A percentile compares a stretch with the other conserved stretches of the same genome.
phyloP scores from a whole-genome alignment of 2,329 filamentous ascomycete genomes.

The Nakataea oryzae region DNA sequence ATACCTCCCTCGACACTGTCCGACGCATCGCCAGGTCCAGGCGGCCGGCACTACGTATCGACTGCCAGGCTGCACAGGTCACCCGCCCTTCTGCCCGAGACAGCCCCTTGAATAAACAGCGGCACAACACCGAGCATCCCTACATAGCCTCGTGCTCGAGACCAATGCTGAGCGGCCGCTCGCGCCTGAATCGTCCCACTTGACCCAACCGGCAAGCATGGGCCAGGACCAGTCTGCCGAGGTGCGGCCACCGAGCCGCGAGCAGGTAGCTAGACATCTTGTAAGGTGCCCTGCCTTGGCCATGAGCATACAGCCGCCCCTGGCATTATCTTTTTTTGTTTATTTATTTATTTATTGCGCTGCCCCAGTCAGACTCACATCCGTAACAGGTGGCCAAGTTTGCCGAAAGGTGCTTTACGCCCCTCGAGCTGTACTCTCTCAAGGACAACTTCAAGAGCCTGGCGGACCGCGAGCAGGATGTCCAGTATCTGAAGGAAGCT shows the following conservation, averaged over 20 bases:
- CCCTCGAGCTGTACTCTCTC: conserved; percentile 63
- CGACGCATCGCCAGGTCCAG: neutral
- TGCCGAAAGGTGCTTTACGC: conserved; percentile 59
- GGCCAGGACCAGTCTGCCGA: conserved; percentile 41
- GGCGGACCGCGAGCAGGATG: conserved; percentile 50
- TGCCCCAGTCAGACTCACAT: neutral
- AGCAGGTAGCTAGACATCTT: conserved; percentile 39
- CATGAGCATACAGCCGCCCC: no score
- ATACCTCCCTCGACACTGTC: neutral
- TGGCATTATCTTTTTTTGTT: no score
- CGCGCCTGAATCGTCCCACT: neutral
- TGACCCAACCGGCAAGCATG: conserved; percentile 27
- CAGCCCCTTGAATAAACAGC: neutral
- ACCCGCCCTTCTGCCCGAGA: neutral
- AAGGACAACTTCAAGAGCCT: conserved; percentile 63
- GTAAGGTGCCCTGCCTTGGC: conserved; percentile 24
- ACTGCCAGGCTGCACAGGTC: neutral
- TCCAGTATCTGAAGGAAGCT: conserved; percentile 59
- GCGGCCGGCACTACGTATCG: neutral
- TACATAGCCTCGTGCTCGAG: neutral
- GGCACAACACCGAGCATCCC: neutral
- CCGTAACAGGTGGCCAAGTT: conserved; percentile 46
- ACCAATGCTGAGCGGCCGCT: neutral
- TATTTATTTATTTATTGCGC: neutral
- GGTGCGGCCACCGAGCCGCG: conserved; percentile 32